phyloP scores from a whole-genome alignment of 306 rosid genomes.

The Alnus glutinosa region DNA sequence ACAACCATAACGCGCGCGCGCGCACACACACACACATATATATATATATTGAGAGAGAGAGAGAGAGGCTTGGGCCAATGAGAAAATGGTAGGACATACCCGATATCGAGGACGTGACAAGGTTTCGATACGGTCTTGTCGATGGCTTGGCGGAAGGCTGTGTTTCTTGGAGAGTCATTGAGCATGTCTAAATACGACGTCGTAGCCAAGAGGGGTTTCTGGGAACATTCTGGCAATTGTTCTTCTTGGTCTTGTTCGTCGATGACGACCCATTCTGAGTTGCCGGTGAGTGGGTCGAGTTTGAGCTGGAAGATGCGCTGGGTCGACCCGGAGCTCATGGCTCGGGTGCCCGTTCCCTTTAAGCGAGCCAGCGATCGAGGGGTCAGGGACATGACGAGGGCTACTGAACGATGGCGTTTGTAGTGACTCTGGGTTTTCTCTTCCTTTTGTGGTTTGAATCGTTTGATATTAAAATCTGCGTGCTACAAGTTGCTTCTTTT shows the following conservation, averaged over 20 bases:
- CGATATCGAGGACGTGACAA: conserved; percentile 83
- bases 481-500: too few relatives aligned
- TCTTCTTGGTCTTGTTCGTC: conserved; percentile 49
- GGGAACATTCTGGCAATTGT: conserved; percentile 23
- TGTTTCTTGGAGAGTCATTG: conserved; percentile 72
- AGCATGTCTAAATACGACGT: conserved; percentile 97
- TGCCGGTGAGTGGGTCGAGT: conserved; percentile 75
- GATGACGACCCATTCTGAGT: conserved; percentile 89
- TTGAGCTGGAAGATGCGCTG: conserved; percentile 78
- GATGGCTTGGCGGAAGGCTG: conserved; percentile 74
- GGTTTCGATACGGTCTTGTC: conserved; percentile 64
- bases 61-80: neutral
- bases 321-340: conserved; percentile 57
- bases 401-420: neutral
- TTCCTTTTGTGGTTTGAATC: too few relatives aligned
- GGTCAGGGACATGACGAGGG: conserved; percentile 11
- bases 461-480: too few relatives aligned
- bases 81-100: conserved; percentile 42
- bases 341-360: conserved; percentile 29
- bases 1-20: neutral
- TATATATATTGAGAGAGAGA: neutral
- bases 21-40: neutral
- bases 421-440: neutral
- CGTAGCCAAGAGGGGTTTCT: conserved; percentile 58
- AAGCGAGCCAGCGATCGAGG: conserved; percentile 5